Percentiles rank a stretch among this genome's conserved stretches.
Conservation (phyloP, 306 rosid genomes). For the Inga laurina region DNA sequence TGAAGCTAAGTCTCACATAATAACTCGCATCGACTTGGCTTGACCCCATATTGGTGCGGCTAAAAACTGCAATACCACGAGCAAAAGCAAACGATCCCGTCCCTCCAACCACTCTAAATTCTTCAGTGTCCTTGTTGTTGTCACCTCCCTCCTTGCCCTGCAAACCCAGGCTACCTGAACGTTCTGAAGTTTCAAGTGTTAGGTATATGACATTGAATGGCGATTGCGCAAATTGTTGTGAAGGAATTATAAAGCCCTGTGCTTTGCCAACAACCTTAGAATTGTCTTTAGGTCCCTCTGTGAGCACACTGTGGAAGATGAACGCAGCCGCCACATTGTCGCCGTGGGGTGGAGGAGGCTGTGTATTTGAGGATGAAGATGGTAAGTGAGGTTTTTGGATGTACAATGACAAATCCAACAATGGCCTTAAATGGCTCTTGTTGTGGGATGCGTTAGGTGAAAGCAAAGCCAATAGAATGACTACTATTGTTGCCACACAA, state of each 20-base stretch:
- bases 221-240: slow-evolving; percentile 58
- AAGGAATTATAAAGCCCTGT: slow-evolving; percentile 71
- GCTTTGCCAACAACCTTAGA: slow-evolving; percentile 70
- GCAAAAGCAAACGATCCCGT: too few species aligned
- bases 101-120: slow-evolving; percentile 53
- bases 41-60: too few species aligned
- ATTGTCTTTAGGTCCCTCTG: slow-evolving; percentile 75
- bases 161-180: slow-evolving; percentile 73
- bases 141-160: slow-evolving; percentile 9
- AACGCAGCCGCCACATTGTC: slow-evolving; percentile 38
- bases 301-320: slow-evolving; percentile 60
- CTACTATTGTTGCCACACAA: slow-evolving; percentile 56
- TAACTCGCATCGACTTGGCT: too few species aligned
- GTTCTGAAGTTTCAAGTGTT: slow-evolving; percentile 62
- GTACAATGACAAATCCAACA: slow-evolving; percentile 76
- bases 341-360: slow-evolving; percentile 3
- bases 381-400: slow-evolving; percentile 59
- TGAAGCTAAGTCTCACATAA: too few species aligned
- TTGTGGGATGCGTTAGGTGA: slow-evolving; percentile 52
- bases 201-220: slow-evolving; percentile 72
- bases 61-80: too few species aligned
- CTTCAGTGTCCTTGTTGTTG: slow-evolving; percentile 1
- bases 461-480: slow-evolving; percentile 64
- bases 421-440: slow-evolving; percentile 40
- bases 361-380: slow-evolving; percentile 28